Evolutionary conservation across 2,329 filamentous ascomycete species (phyloP), one percentile per base, ranked within the genome.

Genomic region (Penicillium sp.): DNA sequence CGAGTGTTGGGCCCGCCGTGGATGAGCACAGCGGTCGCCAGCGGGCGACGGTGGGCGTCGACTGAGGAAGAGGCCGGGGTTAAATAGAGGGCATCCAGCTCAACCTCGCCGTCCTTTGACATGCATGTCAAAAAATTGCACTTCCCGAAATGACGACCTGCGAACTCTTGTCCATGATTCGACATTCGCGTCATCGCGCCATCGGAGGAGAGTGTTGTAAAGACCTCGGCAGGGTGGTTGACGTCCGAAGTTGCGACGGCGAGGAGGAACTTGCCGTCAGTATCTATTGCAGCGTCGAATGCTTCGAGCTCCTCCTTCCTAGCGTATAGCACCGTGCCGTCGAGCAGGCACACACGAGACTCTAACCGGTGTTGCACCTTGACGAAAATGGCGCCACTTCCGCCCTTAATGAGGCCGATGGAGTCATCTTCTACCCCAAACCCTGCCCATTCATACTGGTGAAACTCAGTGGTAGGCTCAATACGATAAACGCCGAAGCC

Each of bases 1-100:
- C 50, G 53, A 25, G 40, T 49, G 44, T 55, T 45, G 20, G 57
- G 57, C 16, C 57, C 57, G 30, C 57, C 57, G 40, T 60, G 57
- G 40, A 51, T 46, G 28, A 58, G 30, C n/a, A 60, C 50, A 8
- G 46, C 43, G 13, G 57, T 60, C 33, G 57, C 45, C 20, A 54
- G 41, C 27, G 53, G 54, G 10, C 22, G 40, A 44, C 35, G 24
- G 31, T 44, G 10, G 25, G 6, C 14, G 24, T 14, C 20, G 33
- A 24, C 22, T 27, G 44, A 46, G 7, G 44, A 27, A 39, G 44
- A 39, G 22, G 33, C 31, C 31, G 44, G 44, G 14, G 5, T 39
- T 10, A 46, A 27, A 38, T 46, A 46, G 30, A 46, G 31, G 33
- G 44, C 33, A 20, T 50, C 48, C 18, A 50, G 33, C 42, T 44